These are phyloP conservation scores for Oryza glaberrima DNA, from an alignment of 176 grass and related monocot genomes.

Conservation along the genomic window DNA sequence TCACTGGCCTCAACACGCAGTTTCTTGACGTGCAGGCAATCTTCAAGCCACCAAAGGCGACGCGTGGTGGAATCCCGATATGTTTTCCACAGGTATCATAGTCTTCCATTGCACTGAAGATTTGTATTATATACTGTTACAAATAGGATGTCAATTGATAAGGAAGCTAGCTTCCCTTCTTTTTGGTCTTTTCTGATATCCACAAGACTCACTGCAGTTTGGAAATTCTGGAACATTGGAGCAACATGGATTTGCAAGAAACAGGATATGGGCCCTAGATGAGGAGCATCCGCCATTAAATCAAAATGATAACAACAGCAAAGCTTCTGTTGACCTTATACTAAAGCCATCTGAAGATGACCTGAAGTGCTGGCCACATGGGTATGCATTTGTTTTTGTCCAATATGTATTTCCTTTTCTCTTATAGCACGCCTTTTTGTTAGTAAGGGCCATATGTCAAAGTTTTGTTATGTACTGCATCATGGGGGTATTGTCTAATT, in stretches of 20 bases:
- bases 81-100: constrained; percentile 84
- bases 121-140: neutral
- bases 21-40: constrained; percentile 63
- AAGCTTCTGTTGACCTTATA: constrained; percentile 66
- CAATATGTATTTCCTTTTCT: neutral
- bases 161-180: neutral
- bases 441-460: neutral
- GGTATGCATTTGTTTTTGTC: constrained; percentile 55
- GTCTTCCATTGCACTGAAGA: neutral
- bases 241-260: constrained; percentile 95
- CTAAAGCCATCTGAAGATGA: constrained; percentile 94
- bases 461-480: neutral
- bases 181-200: neutral
- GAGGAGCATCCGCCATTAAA: constrained; percentile 49
- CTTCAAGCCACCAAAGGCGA: constrained; percentile 79
- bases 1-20: constrained; percentile 15
- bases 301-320: constrained; percentile 44
- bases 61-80: constrained; percentile 91
- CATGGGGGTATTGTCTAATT: neutral
- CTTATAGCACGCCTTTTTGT: constrained; percentile 7
- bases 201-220: constrained; percentile 51
- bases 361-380: constrained; percentile 81
- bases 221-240: constrained; percentile 74
- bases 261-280: constrained; percentile 79
- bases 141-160: neutral